Conservation (phyloP, 1,284 basidiomycete genomes). For the Ustilago lituana region DNA sequence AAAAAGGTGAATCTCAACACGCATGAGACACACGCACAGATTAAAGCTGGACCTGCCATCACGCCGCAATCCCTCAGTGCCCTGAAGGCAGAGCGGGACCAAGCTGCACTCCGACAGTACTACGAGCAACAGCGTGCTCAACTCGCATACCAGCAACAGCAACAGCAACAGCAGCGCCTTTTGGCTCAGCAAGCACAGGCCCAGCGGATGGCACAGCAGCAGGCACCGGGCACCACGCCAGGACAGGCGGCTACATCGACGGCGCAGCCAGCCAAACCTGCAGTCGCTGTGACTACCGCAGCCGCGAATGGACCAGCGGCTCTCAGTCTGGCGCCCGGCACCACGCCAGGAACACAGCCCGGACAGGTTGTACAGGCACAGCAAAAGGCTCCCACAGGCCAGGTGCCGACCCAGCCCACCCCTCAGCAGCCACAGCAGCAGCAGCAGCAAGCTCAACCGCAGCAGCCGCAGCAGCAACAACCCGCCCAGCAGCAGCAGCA, state of each 20-base stretch:
- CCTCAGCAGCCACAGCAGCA: conserved; percentile 17
- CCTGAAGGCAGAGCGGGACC: conserved; percentile 63
- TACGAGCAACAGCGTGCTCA: conserved; percentile 58
- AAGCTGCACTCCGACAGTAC: conserved; percentile 58
- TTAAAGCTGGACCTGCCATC: conserved; percentile 59
- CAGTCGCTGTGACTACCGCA: neutral
- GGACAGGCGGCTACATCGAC: conserved; percentile 7
- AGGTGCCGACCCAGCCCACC: conserved; percentile 3
- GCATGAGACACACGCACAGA: conserved; percentile 62
- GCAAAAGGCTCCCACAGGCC: conserved; percentile 15
- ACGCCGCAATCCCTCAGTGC: conserved; percentile 64
- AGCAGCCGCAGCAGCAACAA: conserved; percentile 11
- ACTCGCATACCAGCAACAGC: conserved; percentile 53
- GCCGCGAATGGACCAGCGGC: conserved; percentile 10
- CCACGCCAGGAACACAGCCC: conserved; percentile 17
- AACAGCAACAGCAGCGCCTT: conserved; percentile 53
- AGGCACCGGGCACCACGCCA: conserved; percentile 10
- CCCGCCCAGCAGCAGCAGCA: conserved; percentile 24
- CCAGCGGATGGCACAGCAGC: conserved; percentile 40
- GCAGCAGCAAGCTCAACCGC: conserved; percentile 16
- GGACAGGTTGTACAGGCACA: conserved; percentile 14
- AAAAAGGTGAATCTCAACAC: conserved; percentile 57
- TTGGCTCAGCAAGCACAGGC: conserved; percentile 48
- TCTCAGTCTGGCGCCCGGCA: conserved; percentile 13
- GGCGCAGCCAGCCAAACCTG: conserved; percentile 24